Base-by-base conservation (phyloP, 345 rosid species). In the Populus ilicifolia region DNA sequence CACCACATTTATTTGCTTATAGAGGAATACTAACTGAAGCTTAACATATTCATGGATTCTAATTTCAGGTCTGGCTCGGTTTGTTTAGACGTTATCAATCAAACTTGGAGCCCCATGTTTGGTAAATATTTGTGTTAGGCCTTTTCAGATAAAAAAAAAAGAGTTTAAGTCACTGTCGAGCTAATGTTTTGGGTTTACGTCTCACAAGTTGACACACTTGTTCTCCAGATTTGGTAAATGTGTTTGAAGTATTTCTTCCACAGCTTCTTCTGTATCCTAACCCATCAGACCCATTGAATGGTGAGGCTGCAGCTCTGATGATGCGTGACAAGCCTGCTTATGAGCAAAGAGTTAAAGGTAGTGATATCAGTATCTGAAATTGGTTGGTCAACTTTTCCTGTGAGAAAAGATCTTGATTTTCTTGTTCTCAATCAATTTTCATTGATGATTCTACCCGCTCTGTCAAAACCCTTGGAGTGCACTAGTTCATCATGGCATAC, bases 181-280 rank as follows among this genome's bases (percentile, higher is more conserved):
- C n/a, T 52, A 52, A 13, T 62, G 21, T 25, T 13, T 21, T 67
- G 75, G 54, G 41, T 62, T 69, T 69, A 50, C 18, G 44, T 71
- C 69, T 82, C 68, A 82, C 61, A 39, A 66, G 69, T 76, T 52
- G 67, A 64, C 36, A 33, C 69, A 21, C 62, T 30, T 54, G 52
- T 71, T 80, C 52, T 72, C 61, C 92, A 94, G 98, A 96, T 84
- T 82, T 96, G 90, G 93, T 92, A 62, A 94, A 93, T 80, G 98
- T 96, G 75, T 96, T 96, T 72, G 97, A 94, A 84, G 93, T 89
- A 70, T 93, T 96, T 80, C 97, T 96, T 74, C 99, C 99, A 69
- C 99, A 96, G 80, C 97, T 96, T 82, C 98, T 96, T 73, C 69
- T 93, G 86, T 92, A 96, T 81, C 98, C 99, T 67, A 96, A 96